These are phyloP conservation scores for Dalbergia cultrata DNA, from an alignment of 306 rosid species.

Conservation along the genomic window DNA sequence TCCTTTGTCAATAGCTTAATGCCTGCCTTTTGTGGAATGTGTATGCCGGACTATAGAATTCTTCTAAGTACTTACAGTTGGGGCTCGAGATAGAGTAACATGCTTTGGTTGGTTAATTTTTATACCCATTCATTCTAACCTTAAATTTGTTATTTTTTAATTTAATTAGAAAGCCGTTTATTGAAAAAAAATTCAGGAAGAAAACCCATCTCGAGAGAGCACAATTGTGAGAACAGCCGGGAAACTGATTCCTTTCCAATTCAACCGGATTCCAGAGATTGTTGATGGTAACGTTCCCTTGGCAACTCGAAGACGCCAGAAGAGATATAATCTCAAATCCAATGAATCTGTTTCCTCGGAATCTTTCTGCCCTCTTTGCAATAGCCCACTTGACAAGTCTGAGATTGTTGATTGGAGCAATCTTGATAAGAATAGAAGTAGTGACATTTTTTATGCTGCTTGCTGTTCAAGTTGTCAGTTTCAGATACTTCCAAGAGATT, in stretches of 20 bases:
- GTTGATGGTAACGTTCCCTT: slow-evolving; percentile 70
- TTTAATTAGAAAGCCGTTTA: slow-evolving; percentile 6
- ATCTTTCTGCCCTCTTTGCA: slow-evolving; percentile 81
- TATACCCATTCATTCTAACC: slow-evolving; percentile 23
- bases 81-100: slow-evolving; percentile 25
- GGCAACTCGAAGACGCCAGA: slow-evolving; percentile 86
- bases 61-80: not conserved
- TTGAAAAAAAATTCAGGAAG: slow-evolving; percentile 64
- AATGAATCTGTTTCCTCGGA: slow-evolving; percentile 81
- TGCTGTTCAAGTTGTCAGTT: slow-evolving; percentile 88
- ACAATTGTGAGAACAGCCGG: slow-evolving; percentile 96
- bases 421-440: slow-evolving; percentile 41
- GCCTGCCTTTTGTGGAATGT: slow-evolving; percentile 15
- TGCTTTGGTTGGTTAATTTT: slow-evolving; percentile 27
- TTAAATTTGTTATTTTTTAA: not conserved
- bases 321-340: slow-evolving; percentile 79
- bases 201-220: slow-evolving; percentile 92
- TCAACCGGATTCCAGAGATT: slow-evolving; percentile 83
- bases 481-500: slow-evolving; percentile 87
- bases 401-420: slow-evolving; percentile 62
- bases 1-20: slow-evolving; percentile 10
- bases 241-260: slow-evolving; percentile 91
- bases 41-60: slow-evolving; percentile 11
- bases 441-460: slow-evolving; percentile 51
- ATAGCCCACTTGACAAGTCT: slow-evolving; percentile 78